Conservation (phyloP, 495 filamentous ascomycete species). For the Penicillium pancosmium region DNA sequence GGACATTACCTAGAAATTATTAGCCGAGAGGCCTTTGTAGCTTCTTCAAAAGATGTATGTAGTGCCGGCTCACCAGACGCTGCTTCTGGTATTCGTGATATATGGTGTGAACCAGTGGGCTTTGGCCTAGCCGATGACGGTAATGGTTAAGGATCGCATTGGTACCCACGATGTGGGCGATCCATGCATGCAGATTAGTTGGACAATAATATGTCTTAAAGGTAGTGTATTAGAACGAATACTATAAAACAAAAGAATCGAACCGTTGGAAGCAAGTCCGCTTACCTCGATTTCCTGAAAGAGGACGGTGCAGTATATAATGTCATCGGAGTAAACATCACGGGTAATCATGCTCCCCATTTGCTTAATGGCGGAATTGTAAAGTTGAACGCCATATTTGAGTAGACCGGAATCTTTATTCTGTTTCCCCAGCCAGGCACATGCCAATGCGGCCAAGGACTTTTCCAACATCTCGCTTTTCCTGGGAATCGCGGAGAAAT, state of each 20-base stretch:
- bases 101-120: conserved; percentile 10
- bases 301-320: not conserved
- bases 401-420: conserved; percentile 2
- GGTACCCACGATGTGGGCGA: conserved; percentile 10
- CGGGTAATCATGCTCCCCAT: conserved; percentile 1
- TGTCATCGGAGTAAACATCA: not conserved
- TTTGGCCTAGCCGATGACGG: conserved; percentile 1
- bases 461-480: conserved; percentile 10
- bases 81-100: conserved; percentile 11
- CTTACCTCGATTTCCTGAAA: conserved; percentile 5
- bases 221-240: not conserved
- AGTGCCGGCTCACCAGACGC: conserved; percentile 4
- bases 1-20: conserved; percentile 3
- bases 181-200: conserved; percentile 6
- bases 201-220: conserved; percentile 11
- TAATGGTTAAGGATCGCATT: conserved; percentile 13
- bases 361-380: not conserved
- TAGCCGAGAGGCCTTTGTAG: not conserved
- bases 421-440: conserved; percentile 8
- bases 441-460: conserved; percentile 6
- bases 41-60: not conserved
- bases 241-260: no score
- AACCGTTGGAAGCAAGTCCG: not conserved
- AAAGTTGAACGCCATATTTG: conserved; percentile 1
- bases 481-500: conserved; percentile 3